phyloP scores from a whole-genome alignment of 768 basidiomycete species.

The Rhodosporidiobolus odoratus region DNA sequence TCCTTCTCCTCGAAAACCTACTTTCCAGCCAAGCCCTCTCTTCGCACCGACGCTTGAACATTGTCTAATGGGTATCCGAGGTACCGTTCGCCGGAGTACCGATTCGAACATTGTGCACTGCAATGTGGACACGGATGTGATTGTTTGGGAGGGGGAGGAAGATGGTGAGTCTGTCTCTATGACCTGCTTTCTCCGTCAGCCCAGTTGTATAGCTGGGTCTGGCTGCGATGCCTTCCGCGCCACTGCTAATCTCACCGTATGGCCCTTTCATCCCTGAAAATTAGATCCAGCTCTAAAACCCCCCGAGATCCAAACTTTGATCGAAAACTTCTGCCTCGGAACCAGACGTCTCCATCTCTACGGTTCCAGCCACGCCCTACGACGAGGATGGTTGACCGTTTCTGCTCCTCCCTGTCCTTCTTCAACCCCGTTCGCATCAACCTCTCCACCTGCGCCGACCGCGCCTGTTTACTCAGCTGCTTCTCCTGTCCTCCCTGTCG shows the following conservation, averaged over 20 bases:
- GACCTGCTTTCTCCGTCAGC: neutral
- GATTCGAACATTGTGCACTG: slow-evolving; percentile 98
- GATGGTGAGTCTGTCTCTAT: slow-evolving; percentile 44
- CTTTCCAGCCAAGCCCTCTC: slow-evolving; percentile 64
- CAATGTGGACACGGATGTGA: slow-evolving; percentile 96
- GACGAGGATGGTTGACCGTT: slow-evolving; percentile 89
- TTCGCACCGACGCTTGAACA: slow-evolving; percentile 90
- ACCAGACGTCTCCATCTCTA: slow-evolving; percentile 85
- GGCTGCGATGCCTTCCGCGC: neutral
- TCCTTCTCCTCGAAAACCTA: neutral
- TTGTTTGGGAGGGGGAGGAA: slow-evolving; percentile 91
- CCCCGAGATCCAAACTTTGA: slow-evolving; percentile 88
- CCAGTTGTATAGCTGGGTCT: neutral
- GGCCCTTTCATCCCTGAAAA: neutral
- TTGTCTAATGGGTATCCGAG: slow-evolving; percentile 93
- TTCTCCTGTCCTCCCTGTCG: slow-evolving; percentile 44
- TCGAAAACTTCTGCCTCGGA: slow-evolving; percentile 97
- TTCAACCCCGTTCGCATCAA: neutral
- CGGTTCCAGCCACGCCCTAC: slow-evolving; percentile 60
- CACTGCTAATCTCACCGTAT: neutral
- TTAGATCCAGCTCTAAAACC: slow-evolving; percentile 77
- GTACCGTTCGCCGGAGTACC: slow-evolving; percentile 87
- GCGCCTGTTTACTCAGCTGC: slow-evolving; percentile 38
- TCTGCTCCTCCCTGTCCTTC: slow-evolving; percentile 33
- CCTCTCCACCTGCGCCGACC: slow-evolving; percentile 30